Conservation (phyloP, 2,329 filamentous ascomycete genomes). For the Zymoseptoria pseudotritici region DNA sequence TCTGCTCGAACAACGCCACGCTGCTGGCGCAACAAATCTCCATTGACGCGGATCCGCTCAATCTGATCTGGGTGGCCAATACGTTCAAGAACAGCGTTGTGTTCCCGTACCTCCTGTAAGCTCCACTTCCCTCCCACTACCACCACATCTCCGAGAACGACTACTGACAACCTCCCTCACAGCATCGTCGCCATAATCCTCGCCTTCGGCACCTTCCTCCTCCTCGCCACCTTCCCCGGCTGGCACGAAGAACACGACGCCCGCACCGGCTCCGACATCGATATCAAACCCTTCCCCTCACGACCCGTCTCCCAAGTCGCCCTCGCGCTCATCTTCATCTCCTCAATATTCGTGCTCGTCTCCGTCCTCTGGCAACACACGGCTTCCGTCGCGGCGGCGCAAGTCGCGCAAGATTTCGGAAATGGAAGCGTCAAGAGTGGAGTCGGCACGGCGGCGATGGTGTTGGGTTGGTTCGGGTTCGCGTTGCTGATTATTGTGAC, state of each 20-base stretch:
- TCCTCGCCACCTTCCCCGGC: constrained; percentile 92
- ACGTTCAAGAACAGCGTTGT: constrained; percentile 99
- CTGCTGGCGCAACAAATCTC: constrained; percentile 81
- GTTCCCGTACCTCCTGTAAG: constrained; percentile 95
- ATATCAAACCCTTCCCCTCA: constrained; percentile 90
- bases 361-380: constrained; percentile 85
- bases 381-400: constrained; percentile 86
- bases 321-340: constrained; percentile 78
- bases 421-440: constrained; percentile 83
- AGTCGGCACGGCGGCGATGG: constrained; percentile 91
- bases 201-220: constrained; percentile 88
- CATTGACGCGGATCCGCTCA: constrained; percentile 89
- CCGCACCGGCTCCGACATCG: constrained; percentile 67
- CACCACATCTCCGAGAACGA: background rate
- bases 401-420: constrained; percentile 85
- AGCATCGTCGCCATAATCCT: constrained; percentile 97
- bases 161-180: constrained; percentile 9
- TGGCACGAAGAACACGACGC: constrained; percentile 90
- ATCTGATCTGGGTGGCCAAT: constrained; percentile 91
- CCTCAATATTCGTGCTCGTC: constrained; percentile 59
- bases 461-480: constrained; percentile 96
- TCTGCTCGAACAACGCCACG: constrained; percentile 96
- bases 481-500: constrained; percentile 89
- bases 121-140: too few species aligned
- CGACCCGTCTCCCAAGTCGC: constrained; percentile 87